Evolutionary conservation across 2,329 filamentous ascomycete genomes (phyloP).

Genomic region (Rutstroemia sp.): DNA sequence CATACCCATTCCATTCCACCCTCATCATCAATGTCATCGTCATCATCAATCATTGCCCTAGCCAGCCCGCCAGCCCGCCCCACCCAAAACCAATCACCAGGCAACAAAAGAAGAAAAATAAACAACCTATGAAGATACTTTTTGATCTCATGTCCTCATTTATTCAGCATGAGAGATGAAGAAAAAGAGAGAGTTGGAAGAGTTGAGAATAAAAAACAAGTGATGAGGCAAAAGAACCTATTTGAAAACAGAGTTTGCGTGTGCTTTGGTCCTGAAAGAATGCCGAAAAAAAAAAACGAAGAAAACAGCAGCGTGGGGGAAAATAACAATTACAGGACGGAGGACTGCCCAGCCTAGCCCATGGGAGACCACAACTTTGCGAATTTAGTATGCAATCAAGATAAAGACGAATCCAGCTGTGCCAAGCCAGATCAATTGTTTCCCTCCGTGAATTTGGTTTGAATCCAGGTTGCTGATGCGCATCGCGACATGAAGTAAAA

Average conservation of each 20-base stretch:
- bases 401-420: slow-evolving; percentile 4
- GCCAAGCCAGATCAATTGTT: not conserved
- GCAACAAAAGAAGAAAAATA: no score
- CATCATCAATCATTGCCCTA: no score
- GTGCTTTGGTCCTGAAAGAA: not conserved
- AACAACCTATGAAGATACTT: no score
- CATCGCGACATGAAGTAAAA: not conserved
- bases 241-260: slow-evolving; percentile 13
- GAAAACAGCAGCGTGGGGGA: not conserved
- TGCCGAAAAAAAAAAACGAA: not conserved
- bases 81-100: no score
- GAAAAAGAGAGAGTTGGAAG: not conserved
- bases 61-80: no score
- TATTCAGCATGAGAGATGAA: no score
- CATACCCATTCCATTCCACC: slow-evolving; percentile 6
- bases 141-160: no score
- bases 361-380: not conserved
- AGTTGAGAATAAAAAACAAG: not conserved
- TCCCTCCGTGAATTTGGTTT: slow-evolving; percentile 3
- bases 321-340: not conserved
- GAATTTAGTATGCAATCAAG: slow-evolving; percentile 4
- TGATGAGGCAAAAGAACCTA: not conserved
- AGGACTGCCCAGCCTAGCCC: not conserved
- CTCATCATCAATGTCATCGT: not conserved
- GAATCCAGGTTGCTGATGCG: slow-evolving; percentile 7